A percentile compares a stretch with the other conserved stretches of the same genome.
phyloP scores from a whole-genome alignment of 345 rosid genomes.

The Sapria himalayana region DNA sequence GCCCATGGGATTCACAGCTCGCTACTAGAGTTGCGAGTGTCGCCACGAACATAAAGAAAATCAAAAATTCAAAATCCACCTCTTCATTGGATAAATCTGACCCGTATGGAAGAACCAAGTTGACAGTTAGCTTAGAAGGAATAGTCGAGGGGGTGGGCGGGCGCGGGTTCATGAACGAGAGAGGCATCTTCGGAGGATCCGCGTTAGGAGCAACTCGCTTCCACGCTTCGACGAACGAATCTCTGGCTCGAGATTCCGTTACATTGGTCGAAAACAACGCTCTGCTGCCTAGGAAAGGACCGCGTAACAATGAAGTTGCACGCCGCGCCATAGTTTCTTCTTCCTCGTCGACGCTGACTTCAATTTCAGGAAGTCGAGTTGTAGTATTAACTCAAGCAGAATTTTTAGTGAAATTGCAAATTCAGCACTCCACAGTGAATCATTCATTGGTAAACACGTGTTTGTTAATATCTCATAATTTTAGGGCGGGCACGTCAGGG shows the following conservation, averaged over 20 bases:
- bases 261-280: slow-evolving; percentile 16
- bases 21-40: too few relatives aligned
- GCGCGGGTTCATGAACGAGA: slow-evolving; percentile 21
- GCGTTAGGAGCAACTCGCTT: slow-evolving; percentile 19
- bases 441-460: too few relatives aligned
- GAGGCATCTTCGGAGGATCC: slow-evolving; percentile 29
- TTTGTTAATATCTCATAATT: too few relatives aligned
- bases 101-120: slow-evolving; percentile 29
- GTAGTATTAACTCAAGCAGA: too few relatives aligned
- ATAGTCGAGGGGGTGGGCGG: slow-evolving; percentile 19
- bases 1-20: too few relatives aligned
- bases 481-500: too few relatives aligned
- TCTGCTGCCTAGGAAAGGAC: slow-evolving; percentile 2
- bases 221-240: slow-evolving; percentile 27
- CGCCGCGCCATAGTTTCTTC: slow-evolving; percentile 21
- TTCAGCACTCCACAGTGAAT: too few relatives aligned
- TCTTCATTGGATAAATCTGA: slow-evolving; percentile 22
- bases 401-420: too few relatives aligned
- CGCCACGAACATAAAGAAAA: not conserved
- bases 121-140: slow-evolving; percentile 29
- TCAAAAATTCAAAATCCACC: slow-evolving; percentile 9
- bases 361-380: too few relatives aligned
- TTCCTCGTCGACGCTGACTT: too few relatives aligned
- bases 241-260: slow-evolving; percentile 10
- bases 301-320: slow-evolving; percentile 10